These are phyloP conservation scores for Ceratobasidium sp. DNA, from an alignment of 1,284 basidiomycete species.

Conservation along the genomic window DNA sequence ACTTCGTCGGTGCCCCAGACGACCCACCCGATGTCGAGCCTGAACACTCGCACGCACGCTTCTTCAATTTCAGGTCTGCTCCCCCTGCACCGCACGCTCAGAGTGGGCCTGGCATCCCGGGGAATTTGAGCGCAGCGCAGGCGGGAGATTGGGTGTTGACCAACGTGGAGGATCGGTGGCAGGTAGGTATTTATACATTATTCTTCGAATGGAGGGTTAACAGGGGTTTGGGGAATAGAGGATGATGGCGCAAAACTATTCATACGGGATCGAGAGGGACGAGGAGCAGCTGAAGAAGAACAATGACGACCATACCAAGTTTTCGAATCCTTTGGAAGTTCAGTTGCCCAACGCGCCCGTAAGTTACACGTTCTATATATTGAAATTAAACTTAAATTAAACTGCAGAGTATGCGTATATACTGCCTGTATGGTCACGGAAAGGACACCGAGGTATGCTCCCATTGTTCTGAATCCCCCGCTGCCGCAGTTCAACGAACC, in stretches of 20 bases:
- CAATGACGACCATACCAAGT: constrained; percentile 78
- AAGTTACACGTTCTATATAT: background rate
- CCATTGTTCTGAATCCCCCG: constrained; percentile 3
- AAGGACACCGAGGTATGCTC: constrained; percentile 89
- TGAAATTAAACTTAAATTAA: background rate
- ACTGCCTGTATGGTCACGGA: constrained; percentile 95
- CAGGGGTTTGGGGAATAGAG: constrained; percentile 61
- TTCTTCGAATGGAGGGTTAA: background rate
- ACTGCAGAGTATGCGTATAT: constrained; percentile 79
- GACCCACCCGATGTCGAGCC: constrained; percentile 66
- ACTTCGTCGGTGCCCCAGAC: constrained; percentile 69
- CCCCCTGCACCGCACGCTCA: constrained; percentile 44
- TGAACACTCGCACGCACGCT: constrained; percentile 78
- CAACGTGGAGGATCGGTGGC: constrained; percentile 86
- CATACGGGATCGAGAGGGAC: constrained; percentile 90
- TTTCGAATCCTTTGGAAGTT: constrained; percentile 96
- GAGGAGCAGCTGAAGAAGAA: constrained; percentile 72
- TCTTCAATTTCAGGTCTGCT: constrained; percentile 79
- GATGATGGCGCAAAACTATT: constrained; percentile 93
- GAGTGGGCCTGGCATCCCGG: constrained; percentile 52
- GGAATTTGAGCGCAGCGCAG: constrained; percentile 84
- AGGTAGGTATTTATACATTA: constrained; percentile 60
- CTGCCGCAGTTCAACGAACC: background rate
- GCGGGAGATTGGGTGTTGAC: constrained; percentile 84
- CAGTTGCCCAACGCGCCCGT: constrained; percentile 91